These are phyloP conservation scores for Coemansia sp. DNA, from an alignment of 371 early-diverging fungal genomes.

Conservation along the genomic window DNA sequence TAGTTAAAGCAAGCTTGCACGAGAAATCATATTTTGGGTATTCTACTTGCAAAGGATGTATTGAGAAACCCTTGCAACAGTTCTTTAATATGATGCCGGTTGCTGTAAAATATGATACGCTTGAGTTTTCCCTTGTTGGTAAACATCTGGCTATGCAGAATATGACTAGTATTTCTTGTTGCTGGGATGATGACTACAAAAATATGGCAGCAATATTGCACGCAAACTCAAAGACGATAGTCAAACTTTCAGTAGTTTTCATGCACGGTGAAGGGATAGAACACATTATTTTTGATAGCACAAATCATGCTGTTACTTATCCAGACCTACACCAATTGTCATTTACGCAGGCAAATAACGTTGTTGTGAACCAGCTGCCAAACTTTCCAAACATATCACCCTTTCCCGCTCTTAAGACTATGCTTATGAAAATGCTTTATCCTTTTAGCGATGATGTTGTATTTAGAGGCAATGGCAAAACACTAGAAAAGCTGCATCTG, in stretches of 20 bases:
- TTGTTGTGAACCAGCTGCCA: not conserved
- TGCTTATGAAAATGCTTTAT: not conserved
- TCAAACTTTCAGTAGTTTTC: not conserved
- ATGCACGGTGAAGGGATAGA: not conserved
- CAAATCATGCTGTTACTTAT: not conserved
- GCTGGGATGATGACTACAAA: not conserved
- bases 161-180: not conserved
- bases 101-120: not conserved
- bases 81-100: not conserved
- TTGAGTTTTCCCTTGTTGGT: not conserved
- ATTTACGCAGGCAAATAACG: not conserved
- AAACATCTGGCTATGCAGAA: not conserved
- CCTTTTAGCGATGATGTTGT: slow-evolving; percentile 1
- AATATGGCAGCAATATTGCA: not conserved
- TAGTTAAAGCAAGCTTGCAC: not conserved
- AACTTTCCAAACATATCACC: not conserved
- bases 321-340: not conserved
- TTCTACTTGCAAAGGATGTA: not conserved
- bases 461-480: not conserved
- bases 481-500: not conserved
- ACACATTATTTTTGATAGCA: not conserved
- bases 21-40: not conserved
- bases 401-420: not conserved
- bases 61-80: not conserved
- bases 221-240: not conserved